Evolutionary conservation across 805 yeast genomes (phyloP).

Genomic region (Starmerella cellae): DNA sequence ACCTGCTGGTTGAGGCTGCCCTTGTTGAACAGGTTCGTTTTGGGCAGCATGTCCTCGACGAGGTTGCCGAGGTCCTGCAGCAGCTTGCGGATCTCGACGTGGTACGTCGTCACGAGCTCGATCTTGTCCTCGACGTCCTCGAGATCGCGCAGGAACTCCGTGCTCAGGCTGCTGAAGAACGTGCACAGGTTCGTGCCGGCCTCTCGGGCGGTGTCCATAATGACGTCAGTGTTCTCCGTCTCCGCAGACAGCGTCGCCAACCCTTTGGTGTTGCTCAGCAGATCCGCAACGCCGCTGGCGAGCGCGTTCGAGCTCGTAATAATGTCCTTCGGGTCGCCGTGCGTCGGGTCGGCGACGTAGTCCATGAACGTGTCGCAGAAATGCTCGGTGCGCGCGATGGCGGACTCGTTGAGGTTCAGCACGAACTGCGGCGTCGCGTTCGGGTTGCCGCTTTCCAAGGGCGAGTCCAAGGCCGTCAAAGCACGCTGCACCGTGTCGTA

Average conservation of each 20-base stretch:
- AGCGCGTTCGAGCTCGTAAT: slow-evolving; percentile 52
- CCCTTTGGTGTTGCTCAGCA: slow-evolving; percentile 59
- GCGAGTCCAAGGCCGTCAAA: slow-evolving; percentile 54
- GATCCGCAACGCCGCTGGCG: slow-evolving; percentile 47
- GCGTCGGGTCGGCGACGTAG: slow-evolving; percentile 63
- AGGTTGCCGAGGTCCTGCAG: slow-evolving; percentile 45
- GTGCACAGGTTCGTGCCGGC: slow-evolving; percentile 48
- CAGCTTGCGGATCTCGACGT: slow-evolving; percentile 57
- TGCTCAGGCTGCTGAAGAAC: slow-evolving; percentile 47
- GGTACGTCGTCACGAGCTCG: slow-evolving; percentile 64
- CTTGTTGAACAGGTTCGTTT: slow-evolving; percentile 22
- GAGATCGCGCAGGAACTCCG: slow-evolving; percentile 38
- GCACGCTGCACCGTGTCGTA: slow-evolving; percentile 62
- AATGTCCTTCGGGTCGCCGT: slow-evolving; percentile 43
- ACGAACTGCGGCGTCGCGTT: slow-evolving; percentile 59
- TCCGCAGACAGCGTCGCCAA: slow-evolving; percentile 50
- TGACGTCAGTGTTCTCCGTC: slow-evolving; percentile 8
- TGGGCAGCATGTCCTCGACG: slow-evolving; percentile 45
- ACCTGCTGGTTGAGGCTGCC: slow-evolving; percentile 53
- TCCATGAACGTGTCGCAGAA: slow-evolving; percentile 67
- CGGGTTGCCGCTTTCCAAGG: slow-evolving; percentile 67
- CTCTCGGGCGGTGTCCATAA: slow-evolving; percentile 42
- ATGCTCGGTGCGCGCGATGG: slow-evolving; percentile 59
- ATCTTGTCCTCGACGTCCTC: slow-evolving; percentile 42
- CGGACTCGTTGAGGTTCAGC: slow-evolving; percentile 54